Evolutionary conservation across 163 green algal genomes (phyloP).

Genomic region (Trebouxiophyceae sp.): DNA sequence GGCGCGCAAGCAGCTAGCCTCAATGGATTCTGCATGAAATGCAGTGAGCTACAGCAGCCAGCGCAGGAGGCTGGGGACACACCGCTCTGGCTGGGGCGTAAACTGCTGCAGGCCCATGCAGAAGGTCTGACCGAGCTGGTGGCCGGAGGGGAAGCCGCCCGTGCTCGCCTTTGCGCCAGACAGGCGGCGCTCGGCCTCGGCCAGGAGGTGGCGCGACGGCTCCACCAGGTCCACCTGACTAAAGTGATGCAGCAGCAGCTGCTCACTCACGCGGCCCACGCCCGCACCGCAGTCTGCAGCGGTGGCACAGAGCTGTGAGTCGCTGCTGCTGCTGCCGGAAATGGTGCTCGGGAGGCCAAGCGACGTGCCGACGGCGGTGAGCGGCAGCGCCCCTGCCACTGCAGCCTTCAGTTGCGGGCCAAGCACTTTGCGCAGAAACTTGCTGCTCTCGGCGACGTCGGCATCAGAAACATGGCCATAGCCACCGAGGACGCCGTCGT

Average conservation of each 20-base stretch:
- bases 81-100: slow-evolving; percentile 13
- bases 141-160: no score
- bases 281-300: slow-evolving; percentile 76
- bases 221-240: slow-evolving; percentile 81
- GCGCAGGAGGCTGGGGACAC: no score
- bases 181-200: slow-evolving; percentile 20
- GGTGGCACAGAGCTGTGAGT: no score
- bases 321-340: no score
- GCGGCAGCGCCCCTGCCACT: slow-evolving; percentile 19
- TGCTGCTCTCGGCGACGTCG: slow-evolving; percentile 65
- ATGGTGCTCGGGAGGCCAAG: no score
- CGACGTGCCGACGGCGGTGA: slow-evolving; percentile 33
- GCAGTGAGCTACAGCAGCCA: no score
- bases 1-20: no score
- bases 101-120: slow-evolving; percentile 66
- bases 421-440: slow-evolving; percentile 60
- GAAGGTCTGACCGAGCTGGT: not conserved
- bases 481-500: slow-evolving; percentile 79
- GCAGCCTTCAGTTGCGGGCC: slow-evolving; percentile 37
- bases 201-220: slow-evolving; percentile 71
- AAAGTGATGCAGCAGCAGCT: slow-evolving; percentile 78
- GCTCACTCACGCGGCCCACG: slow-evolving; percentile 70
- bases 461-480: slow-evolving; percentile 63
- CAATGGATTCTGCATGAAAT: no score
- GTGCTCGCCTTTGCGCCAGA: no score